phyloP scores from a whole-genome alignment of 768 basidiomycete species.

The Nidula microcarpa region DNA sequence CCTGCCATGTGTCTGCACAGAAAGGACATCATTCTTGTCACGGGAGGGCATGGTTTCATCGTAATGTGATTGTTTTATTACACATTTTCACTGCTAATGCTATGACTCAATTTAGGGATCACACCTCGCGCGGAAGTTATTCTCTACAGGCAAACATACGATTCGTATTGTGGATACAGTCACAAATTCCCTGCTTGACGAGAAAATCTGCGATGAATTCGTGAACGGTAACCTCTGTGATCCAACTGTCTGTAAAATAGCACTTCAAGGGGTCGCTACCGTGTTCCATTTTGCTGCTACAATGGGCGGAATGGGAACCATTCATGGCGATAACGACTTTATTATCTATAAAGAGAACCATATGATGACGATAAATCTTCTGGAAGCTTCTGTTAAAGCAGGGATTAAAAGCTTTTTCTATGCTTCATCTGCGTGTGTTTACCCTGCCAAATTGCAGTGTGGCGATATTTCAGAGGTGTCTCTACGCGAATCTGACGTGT shows the following conservation, averaged over 20 bases:
- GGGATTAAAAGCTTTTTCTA: conserved; percentile 45
- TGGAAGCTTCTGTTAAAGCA: conserved; percentile 31
- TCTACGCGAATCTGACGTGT: conserved; percentile 44
- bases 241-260: conserved; percentile 28
- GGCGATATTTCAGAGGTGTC: conserved; percentile 27
- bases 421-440: conserved; percentile 60
- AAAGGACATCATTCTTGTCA: conserved; percentile 27
- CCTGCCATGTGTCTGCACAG: no score
- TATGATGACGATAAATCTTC: conserved; percentile 44
- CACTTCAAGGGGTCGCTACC: conserved; percentile 28
- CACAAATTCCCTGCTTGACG: conserved; percentile 15
- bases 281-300: conserved; percentile 59
- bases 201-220: conserved; percentile 26
- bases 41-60: conserved; percentile 54
- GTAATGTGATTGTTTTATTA: conserved; percentile 22
- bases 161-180: conserved; percentile 44
- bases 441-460: conserved; percentile 41
- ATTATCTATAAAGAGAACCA: conserved; percentile 48
- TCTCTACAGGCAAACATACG: conserved; percentile 13
- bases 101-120: conserved; percentile 36
- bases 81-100: background rate
- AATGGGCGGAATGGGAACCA: conserved; percentile 66
- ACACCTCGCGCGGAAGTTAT: conserved; percentile 41
- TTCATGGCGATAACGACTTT: conserved; percentile 47
- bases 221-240: conserved; percentile 46